Evolutionary conservation across 1,284 basidiomycete species (phyloP).

Genomic region (Leccinum griseonigrum): DNA sequence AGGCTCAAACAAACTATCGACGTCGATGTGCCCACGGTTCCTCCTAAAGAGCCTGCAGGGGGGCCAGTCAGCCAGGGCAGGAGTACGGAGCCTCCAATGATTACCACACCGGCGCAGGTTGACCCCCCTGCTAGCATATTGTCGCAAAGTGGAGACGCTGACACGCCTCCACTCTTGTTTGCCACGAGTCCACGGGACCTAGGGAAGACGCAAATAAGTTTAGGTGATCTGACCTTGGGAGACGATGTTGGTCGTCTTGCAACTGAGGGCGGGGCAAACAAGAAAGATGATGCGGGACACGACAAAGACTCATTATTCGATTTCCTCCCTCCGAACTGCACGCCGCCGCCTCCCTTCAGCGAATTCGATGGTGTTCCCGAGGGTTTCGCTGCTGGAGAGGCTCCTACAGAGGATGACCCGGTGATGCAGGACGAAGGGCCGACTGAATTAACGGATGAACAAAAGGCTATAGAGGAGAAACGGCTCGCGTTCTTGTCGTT

Average conservation of each 20-base stretch:
- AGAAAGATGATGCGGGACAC: not conserved
- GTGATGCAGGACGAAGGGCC: conserved; percentile 21
- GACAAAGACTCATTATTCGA: conserved; percentile 10
- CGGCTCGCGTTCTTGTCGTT: conserved; percentile 23
- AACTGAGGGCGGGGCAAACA: not conserved
- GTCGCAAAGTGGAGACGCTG: conserved; percentile 9
- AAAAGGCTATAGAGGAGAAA: conserved; percentile 24
- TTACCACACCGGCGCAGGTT: conserved; percentile 24
- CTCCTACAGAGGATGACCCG: conserved; percentile 8
- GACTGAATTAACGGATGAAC: conserved; percentile 25
- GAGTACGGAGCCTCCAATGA: conserved; percentile 8
- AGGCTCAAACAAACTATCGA: conserved; percentile 5
- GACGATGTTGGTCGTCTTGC: conserved; percentile 7
- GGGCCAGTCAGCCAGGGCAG: not conserved
- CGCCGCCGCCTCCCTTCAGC: conserved; percentile 30
- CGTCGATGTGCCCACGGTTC: not conserved
- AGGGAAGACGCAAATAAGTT: not conserved
- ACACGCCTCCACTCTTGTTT: conserved; percentile 8
- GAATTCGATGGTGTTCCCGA: conserved; percentile 17
- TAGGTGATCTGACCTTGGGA: conserved; percentile 5
- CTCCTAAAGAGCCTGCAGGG: conserved; percentile 4
- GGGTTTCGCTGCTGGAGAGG: conserved; percentile 6
- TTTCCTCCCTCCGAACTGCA: conserved; percentile 6
- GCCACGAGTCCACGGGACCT: not conserved
- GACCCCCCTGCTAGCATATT: conserved; percentile 21